These are phyloP conservation scores for Zymoseptoria crescenta DNA, from an alignment of 2,329 filamentous ascomycete species.

Conservation along the genomic window DNA sequence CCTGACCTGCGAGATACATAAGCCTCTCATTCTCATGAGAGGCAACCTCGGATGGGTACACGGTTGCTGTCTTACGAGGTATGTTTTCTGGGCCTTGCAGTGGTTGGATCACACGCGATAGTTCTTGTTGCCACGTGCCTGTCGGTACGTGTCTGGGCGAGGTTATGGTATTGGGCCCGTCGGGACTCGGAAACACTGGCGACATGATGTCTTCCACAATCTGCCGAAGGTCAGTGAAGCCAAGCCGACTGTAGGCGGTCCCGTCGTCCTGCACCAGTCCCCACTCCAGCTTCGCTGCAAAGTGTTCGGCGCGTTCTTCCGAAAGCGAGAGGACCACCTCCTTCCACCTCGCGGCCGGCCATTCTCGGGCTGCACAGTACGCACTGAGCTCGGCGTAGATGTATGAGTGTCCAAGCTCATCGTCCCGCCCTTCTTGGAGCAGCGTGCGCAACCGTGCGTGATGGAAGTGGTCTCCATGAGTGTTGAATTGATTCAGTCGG, in stretches of 20 bases:
- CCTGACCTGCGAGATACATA: not conserved
- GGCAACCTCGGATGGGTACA: not conserved
- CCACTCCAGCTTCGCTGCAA: not conserved
- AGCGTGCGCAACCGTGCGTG: not conserved
- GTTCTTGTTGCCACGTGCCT: not conserved
- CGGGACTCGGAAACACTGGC: no score
- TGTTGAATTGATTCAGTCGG: not conserved
- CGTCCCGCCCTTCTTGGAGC: not conserved
- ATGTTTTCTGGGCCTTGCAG: not conserved
- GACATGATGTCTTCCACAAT: not conserved
- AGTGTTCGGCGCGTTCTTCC: not conserved
- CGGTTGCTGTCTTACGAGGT: not conserved
- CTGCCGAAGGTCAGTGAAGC: not conserved
- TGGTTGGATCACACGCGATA: not conserved
- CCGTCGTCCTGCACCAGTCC: not conserved
- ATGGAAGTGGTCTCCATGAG: not conserved
- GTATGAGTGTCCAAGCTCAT: not conserved
- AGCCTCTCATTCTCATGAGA: not conserved
- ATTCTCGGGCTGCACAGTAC: not conserved
- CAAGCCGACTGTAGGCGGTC: not conserved
- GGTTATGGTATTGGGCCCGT: no score
- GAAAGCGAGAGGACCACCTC: not conserved
- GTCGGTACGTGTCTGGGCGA: no score
- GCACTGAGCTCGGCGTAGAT: not conserved
- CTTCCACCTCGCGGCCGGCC: not conserved